Evolutionary conservation across 1,139 yeast genomes (phyloP).

Genomic region (Nakaseomyces bracarensis): DNA sequence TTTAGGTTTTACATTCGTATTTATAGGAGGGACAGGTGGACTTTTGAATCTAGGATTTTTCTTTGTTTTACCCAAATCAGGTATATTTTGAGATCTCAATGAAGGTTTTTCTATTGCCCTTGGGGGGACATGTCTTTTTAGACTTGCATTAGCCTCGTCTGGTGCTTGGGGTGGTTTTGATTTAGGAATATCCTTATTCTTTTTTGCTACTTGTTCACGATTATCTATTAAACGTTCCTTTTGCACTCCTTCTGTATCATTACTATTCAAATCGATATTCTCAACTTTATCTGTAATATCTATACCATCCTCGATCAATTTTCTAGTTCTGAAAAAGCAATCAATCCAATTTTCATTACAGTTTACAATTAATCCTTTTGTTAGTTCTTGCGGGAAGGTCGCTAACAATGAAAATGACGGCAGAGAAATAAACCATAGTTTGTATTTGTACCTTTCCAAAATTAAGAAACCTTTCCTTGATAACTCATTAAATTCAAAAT

Average conservation of each 20-base stretch:
- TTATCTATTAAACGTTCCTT: too few relatives aligned
- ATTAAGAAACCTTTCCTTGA: constrained; percentile 54
- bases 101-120: neutral
- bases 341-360: constrained; percentile 40
- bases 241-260: neutral
- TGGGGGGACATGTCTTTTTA: neutral
- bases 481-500: constrained; percentile 59
- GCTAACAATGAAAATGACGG: constrained; percentile 19
- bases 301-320: constrained; percentile 31
- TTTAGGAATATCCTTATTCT: too few relatives aligned
- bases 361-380: constrained; percentile 21
- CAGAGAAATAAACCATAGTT: constrained; percentile 50
- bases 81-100: constrained; percentile 4
- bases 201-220: too few relatives aligned
- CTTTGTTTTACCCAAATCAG: constrained; percentile 8
- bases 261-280: constrained; percentile 1
- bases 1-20: neutral
- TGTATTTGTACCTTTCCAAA: constrained; percentile 51
- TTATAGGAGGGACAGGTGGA: neutral
- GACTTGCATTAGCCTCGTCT: neutral
- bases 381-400: constrained; percentile 14
- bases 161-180: constrained; percentile 1
- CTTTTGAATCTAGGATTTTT: constrained; percentile 4
- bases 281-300: constrained; percentile 11
- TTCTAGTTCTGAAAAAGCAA: constrained; percentile 41